Evolutionary conservation across 164 flowering plant genomes (phyloP), one percentile per base, ranked within the genome.

Genomic region (Nymphaea thermarum): DNA sequence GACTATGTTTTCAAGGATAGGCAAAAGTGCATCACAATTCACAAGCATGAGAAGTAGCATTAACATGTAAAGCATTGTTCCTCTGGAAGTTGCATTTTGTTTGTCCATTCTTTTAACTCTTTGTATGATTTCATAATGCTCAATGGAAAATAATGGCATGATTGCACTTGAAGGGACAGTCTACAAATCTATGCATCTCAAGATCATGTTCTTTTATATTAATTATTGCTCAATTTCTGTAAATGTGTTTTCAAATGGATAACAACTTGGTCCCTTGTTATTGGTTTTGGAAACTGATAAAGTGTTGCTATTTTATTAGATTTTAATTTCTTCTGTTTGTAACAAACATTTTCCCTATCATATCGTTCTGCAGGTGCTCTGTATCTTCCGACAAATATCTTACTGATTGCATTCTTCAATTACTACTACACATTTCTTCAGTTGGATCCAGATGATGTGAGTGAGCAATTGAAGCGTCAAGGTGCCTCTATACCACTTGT

Each of bases 401-500:
- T 94, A 43, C 68, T 94, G 53, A 94, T 94, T 71, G 99, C 93
- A 67, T 94, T 94, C 87, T 94, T 94, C 90, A 94, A 94, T 78
- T 94, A 94, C 79, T 94, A 94, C 75, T 94, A 94, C 79, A 94
- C 99, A 43, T 94, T 94, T 81, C 86, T 94, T 51, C 98, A 94
- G 84, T 76, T 94, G 86, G 98, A 94, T 76, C 98, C 98, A 42
- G 96, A 91, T 77, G 97, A 94, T 81, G 95, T 94, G 62, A 90
- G 99, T 67, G 99, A 94, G 72, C 99, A 94, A 71, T 78, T 91
- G 79, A 94, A 91, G 82, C 97, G 96, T 59, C 99, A 94, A 83
- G 99, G 99, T 77, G 99, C 99, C 41, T 94, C 99, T 64, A 85
- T 94, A 70, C 99, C 99, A 63, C 96, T 94, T 67, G 93, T 94